Conservation (phyloP, 176 grass and related monocot species). For the Oryza glumipatula region DNA sequence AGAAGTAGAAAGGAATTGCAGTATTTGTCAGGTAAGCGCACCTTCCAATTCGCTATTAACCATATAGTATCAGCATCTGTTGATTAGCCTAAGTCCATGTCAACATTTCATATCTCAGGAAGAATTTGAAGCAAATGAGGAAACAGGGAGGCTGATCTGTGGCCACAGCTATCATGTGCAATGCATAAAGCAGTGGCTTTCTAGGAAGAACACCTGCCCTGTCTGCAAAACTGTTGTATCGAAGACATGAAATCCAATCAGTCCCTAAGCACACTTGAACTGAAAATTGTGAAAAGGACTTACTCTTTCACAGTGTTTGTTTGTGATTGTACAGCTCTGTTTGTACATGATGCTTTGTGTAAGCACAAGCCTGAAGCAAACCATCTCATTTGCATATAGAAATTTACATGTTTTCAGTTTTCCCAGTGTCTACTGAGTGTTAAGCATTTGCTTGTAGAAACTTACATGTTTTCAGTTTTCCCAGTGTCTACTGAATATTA, state of each 20-base stretch:
- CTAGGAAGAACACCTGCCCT: slow-evolving; percentile 88
- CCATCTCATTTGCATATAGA: slow-evolving; percentile 19
- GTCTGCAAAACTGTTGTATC: slow-evolving; percentile 77
- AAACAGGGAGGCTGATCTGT: slow-evolving; percentile 75
- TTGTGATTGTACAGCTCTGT: slow-evolving; percentile 10
- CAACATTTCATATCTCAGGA: slow-evolving; percentile 53
- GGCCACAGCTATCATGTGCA: slow-evolving; percentile 83
- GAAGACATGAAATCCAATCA: slow-evolving; percentile 45
- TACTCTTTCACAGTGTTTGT: slow-evolving; percentile 21
- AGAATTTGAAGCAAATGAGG: slow-evolving; percentile 70
- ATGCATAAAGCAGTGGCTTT: slow-evolving; percentile 97
- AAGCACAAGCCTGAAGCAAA: neutral
- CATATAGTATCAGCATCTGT: neutral
- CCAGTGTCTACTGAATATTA: neutral
- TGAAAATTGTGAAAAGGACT: neutral
- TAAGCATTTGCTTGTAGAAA: neutral
- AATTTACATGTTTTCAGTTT: neutral
- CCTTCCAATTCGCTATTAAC: neutral
- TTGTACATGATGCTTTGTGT: neutral
- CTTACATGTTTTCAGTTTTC: neutral
- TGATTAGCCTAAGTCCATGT: neutral
- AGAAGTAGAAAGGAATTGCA: slow-evolving; percentile 66
- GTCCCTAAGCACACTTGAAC: neutral
- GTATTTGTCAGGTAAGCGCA: slow-evolving; percentile 76
- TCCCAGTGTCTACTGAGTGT: neutral